A percentile compares a stretch with the other conserved stretches of the same genome.
Conservation (phyloP, 2,329 filamentous ascomycete genomes). For the Sporothrix luriei region DNA sequence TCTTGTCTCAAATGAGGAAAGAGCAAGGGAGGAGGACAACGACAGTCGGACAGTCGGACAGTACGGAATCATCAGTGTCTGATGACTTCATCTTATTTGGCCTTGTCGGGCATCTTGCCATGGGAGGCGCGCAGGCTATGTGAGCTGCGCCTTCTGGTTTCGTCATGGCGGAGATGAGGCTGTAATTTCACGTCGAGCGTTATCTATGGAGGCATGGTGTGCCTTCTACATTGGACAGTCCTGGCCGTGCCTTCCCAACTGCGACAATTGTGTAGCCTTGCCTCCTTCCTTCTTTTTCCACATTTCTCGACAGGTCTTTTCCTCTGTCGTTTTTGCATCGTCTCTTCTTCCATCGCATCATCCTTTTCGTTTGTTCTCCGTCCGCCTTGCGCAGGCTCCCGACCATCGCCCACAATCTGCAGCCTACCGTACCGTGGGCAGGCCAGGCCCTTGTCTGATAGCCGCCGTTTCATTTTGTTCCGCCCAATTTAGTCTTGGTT, state of each 20-base stretch:
- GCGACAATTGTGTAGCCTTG: not conserved
- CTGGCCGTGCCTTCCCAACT: slow-evolving; percentile 16
- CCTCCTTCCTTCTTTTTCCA: not conserved
- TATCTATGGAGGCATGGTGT: slow-evolving; percentile 11
- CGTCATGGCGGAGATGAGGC: slow-evolving; percentile 28
- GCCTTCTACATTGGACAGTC: not conserved
- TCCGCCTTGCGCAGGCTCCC: slow-evolving; percentile 10
- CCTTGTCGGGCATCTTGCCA: slow-evolving; percentile 12
- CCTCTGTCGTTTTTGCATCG: not conserved
- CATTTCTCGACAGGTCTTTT: not conserved
- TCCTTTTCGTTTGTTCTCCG: not conserved
- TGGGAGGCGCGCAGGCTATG: slow-evolving; percentile 1
- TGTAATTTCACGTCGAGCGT: slow-evolving; percentile 2
- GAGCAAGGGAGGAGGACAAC: not conserved
- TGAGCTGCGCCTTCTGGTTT: slow-evolving; percentile 29
- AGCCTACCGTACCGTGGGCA: not conserved
- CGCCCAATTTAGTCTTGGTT: slow-evolving; percentile 6
- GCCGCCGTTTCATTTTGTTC: slow-evolving; percentile 28
- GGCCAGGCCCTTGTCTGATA: slow-evolving; percentile 20
- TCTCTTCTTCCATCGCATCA: slow-evolving; percentile 2
- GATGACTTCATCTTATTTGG: not conserved
- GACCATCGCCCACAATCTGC: not conserved
- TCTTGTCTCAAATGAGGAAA: not conserved
- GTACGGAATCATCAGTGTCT: not conserved
- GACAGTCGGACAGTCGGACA: not conserved